A percentile compares a stretch with the other conserved stretches of the same genome.
Evolutionary conservation across 352 stramenopile genomes (phyloP).

Genomic region (Phytophthora pini): DNA sequence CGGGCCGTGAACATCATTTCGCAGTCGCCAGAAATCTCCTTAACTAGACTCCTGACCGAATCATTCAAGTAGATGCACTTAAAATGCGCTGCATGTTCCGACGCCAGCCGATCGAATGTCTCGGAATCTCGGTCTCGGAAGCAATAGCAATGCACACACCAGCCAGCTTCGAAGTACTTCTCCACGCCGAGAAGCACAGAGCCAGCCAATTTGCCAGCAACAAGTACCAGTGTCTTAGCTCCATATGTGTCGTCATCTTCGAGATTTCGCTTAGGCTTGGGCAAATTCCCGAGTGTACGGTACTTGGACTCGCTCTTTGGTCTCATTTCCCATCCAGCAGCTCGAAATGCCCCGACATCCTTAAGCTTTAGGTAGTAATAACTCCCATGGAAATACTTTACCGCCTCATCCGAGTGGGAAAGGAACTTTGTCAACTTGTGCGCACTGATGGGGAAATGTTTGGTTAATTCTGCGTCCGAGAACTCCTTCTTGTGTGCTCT

Average conservation of each 20-base stretch:
- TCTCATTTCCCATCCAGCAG: conserved; percentile 28
- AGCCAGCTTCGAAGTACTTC: conserved; percentile 29
- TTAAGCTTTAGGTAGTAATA: conserved; percentile 26
- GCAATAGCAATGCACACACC: conserved; percentile 31
- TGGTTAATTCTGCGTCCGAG: conserved; percentile 16
- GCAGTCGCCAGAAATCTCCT: conserved; percentile 15
- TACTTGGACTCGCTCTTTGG: conserved; percentile 26
- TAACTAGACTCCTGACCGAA: conserved; percentile 19
- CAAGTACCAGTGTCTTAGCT: conserved; percentile 22
- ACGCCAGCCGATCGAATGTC: conserved; percentile 12
- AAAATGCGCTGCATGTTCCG: conserved; percentile 14
- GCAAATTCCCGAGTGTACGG: conserved; percentile 29
- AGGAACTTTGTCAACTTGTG: conserved; percentile 24
- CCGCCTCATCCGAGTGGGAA: conserved; percentile 3
- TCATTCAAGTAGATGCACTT: conserved; percentile 25
- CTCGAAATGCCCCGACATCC: conserved; percentile 25
- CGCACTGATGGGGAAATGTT: conserved; percentile 23
- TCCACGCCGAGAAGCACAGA: conserved; percentile 23
- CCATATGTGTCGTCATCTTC: background rate
- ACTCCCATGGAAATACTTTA: conserved; percentile 17
- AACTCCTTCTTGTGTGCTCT: conserved; percentile 16
- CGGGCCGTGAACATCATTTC: conserved; percentile 15
- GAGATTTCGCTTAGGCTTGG: conserved; percentile 13
- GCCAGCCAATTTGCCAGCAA: conserved; percentile 18
- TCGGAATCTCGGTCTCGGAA: conserved; percentile 21